These are phyloP conservation scores for Danielia oregonensis DNA, from an alignment of 805 yeast species.

Conservation along the genomic window DNA sequence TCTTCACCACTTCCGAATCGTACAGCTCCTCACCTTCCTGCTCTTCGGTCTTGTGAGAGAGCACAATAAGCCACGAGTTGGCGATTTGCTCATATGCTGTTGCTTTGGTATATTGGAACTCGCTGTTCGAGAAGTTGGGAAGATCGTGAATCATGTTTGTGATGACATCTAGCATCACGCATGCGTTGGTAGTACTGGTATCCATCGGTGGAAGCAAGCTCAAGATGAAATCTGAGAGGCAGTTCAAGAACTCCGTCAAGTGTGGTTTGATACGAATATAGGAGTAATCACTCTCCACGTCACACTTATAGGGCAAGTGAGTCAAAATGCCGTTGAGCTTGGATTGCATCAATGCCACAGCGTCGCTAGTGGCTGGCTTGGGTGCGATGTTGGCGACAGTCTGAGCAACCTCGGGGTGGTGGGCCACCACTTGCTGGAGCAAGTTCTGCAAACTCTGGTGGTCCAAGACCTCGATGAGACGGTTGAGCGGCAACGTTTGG, in stretches of 20 bases:
- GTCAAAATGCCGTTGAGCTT: conserved; percentile 44
- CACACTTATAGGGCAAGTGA: conserved; percentile 73
- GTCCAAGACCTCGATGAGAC: conserved; percentile 69
- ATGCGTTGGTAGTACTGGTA: conserved; percentile 46
- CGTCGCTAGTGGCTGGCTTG: conserved; percentile 49
- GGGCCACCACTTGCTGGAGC: conserved; percentile 48
- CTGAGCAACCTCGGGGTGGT: conserved; percentile 58
- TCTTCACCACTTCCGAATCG: conserved; percentile 21
- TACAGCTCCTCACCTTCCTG: conserved; percentile 8
- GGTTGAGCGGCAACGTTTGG: conserved; percentile 55
- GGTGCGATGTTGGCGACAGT: conserved; percentile 55
- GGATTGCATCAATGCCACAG: conserved; percentile 45
- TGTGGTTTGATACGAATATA: conserved; percentile 67
- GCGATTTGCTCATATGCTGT: conserved; percentile 61
- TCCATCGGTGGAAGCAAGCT: conserved; percentile 72
- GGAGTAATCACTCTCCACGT: conserved; percentile 68
- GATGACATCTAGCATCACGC: conserved; percentile 61
- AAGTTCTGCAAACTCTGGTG: conserved; percentile 50
- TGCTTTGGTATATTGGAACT: conserved; percentile 47
- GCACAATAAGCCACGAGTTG: conserved; percentile 55
- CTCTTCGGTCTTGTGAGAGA: conserved; percentile 25
- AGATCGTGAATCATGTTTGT: conserved; percentile 56
- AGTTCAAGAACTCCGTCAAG: conserved; percentile 64
- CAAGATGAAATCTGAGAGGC: conserved; percentile 70
- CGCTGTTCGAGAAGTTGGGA: conserved; percentile 62